These are phyloP conservation scores for Aristolochia fimbriata DNA, from an alignment of 164 flowering plant genomes.

Conservation along the genomic window DNA sequence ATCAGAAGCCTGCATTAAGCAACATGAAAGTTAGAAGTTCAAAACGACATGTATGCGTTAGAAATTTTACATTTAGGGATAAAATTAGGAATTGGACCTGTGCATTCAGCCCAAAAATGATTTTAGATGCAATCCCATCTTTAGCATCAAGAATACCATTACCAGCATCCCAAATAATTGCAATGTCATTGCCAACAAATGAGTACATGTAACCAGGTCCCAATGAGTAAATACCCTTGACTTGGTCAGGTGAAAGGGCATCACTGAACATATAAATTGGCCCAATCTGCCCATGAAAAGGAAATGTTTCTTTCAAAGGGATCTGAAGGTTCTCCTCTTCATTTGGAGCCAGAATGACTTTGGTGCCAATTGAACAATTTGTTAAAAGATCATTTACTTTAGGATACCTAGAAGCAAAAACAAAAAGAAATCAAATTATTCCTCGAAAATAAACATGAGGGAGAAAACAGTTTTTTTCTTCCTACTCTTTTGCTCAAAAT, in stretches of 20 bases:
- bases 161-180: conserved; percentile 33
- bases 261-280: conserved; percentile 85
- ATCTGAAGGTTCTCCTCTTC: conserved; percentile 40
- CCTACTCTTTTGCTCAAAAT: no score
- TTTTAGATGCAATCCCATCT: conserved; percentile 87
- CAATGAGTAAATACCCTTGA: conserved; percentile 62
- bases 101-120: conserved; percentile 86
- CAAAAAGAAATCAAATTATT: not conserved
- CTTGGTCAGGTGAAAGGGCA: conserved; percentile 78
- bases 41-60: not conserved
- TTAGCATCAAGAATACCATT: conserved; percentile 72
- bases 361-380: conserved; percentile 62
- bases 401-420: conserved; percentile 53
- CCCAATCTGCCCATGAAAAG: conserved; percentile 93
- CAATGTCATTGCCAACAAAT: conserved; percentile 69
- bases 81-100: conserved; percentile 44
- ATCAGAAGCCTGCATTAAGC: conserved; percentile 71
- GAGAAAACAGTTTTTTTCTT: no score
- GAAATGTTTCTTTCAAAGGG: conserved; percentile 44
- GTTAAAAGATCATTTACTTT: conserved; percentile 64
- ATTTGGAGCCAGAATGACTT: conserved; percentile 23
- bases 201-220: conserved; percentile 99
- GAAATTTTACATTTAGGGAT: not conserved
- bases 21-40: conserved; percentile 2
- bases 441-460: not conserved